Conservation (phyloP, 768 basidiomycete genomes). For the Auricularia heimuer region DNA sequence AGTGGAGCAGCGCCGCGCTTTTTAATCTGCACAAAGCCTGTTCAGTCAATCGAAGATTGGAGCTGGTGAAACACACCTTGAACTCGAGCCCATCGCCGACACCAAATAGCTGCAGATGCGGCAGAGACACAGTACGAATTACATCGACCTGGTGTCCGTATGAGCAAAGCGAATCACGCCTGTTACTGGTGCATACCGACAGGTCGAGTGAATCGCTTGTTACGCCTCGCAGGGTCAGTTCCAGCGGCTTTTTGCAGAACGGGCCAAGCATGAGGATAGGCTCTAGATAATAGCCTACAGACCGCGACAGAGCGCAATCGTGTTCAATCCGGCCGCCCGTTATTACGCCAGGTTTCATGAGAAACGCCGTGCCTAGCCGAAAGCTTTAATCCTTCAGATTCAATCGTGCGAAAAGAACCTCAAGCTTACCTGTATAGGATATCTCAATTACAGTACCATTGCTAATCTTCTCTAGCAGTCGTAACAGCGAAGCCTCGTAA, state of each 20-base stretch:
- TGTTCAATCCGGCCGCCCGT: slow-evolving; percentile 72
- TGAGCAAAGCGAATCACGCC: slow-evolving; percentile 34
- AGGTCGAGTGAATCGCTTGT: slow-evolving; percentile 91
- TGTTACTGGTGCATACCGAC: slow-evolving; percentile 47
- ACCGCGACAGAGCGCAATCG: slow-evolving; percentile 81
- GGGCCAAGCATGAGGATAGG: slow-evolving; percentile 83
- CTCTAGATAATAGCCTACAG: slow-evolving; percentile 92
- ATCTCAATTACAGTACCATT: slow-evolving; percentile 96
- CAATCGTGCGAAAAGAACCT: not conserved
- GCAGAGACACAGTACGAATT: too few species aligned
- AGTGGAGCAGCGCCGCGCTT: slow-evolving; percentile 85
- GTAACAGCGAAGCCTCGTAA: too few species aligned
- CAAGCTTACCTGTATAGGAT: slow-evolving; percentile 75
- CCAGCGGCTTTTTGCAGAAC: slow-evolving; percentile 80
- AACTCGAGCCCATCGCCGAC: too few species aligned
- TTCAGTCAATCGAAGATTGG: not conserved
- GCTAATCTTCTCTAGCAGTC: too few species aligned
- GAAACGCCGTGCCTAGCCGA: slow-evolving; percentile 69
- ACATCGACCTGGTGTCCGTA: slow-evolving; percentile 54
- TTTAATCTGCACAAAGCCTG: slow-evolving; percentile 36
- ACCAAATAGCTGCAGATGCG: too few species aligned
- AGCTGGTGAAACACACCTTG: slow-evolving; percentile 37
- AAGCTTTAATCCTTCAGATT: not conserved
- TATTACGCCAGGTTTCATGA: slow-evolving; percentile 88
- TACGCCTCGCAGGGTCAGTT: slow-evolving; percentile 76